Conservation (phyloP, 2,329 filamentous ascomycete species). For the Aureobasidium vineae region DNA sequence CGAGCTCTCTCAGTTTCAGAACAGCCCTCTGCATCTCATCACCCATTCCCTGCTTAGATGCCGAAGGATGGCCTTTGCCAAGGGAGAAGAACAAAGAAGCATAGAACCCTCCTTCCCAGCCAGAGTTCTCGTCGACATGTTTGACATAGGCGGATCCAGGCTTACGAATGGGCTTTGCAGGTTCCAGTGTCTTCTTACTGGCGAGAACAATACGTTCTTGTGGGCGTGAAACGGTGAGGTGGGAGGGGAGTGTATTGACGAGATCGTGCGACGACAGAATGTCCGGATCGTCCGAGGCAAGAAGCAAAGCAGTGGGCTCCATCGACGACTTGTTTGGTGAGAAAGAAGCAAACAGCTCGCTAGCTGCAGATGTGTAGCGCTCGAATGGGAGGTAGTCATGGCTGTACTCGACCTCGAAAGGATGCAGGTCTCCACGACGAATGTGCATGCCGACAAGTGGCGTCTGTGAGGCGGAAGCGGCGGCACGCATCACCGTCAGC, state of each 20-base stretch:
- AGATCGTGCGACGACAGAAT: slow-evolving; percentile 68
- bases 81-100: slow-evolving; percentile 77
- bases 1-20: slow-evolving; percentile 65
- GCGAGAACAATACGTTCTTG: slow-evolving; percentile 77
- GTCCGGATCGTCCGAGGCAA: slow-evolving; percentile 79
- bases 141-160: slow-evolving; percentile 57
- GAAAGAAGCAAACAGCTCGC: slow-evolving; percentile 36
- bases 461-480: slow-evolving; percentile 48
- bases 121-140: slow-evolving; percentile 72
- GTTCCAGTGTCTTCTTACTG: slow-evolving; percentile 55
- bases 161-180: slow-evolving; percentile 34
- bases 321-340: slow-evolving; percentile 20
- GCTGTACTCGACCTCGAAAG: slow-evolving; percentile 75
- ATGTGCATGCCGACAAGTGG: slow-evolving; percentile 72
- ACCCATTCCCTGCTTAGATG: slow-evolving; percentile 30
- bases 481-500: slow-evolving; percentile 55
- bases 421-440: slow-evolving; percentile 75
- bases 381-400: slow-evolving; percentile 75
- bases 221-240: slow-evolving; percentile 51
- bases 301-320: slow-evolving; percentile 49
- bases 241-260: slow-evolving; percentile 38
- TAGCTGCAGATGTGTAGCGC: slow-evolving; percentile 62
- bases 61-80: slow-evolving; percentile 45
- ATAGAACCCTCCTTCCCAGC: slow-evolving; percentile 89
- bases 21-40: slow-evolving; percentile 46